Evolutionary conservation across 352 stramenopile genomes (phyloP), one percentile per base, ranked within the genome.

Genomic region (Phytophthora pistaciae): DNA sequence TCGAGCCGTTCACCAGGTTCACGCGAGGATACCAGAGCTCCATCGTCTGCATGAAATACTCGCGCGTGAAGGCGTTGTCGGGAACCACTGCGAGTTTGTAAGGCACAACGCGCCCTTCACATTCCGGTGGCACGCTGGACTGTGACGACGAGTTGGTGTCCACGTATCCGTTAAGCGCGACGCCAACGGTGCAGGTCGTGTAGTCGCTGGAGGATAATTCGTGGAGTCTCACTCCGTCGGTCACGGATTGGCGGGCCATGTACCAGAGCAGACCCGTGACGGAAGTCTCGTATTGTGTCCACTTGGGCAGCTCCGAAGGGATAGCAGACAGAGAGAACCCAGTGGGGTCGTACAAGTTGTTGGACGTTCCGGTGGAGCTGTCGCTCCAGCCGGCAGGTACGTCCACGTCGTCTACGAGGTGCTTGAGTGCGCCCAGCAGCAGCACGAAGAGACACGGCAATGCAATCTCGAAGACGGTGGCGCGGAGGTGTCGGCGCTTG

Each of bases 21-120:
- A 91, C 72, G 54, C 83, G 83, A 29, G 82, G 85, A 53, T 93
- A 91, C 82, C 84, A 92, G 18, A 66, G 7, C 8, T 74, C 60
- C 59, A 92, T 79, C 0, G 81, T 85, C 55, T 85, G 56, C 66
- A 79, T 59, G 62, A 92, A 92, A 67, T 92, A 92, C 23, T 83
- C 44, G 6, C 80, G 61, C n/a, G 84, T 91, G 60, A 91, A 92
- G 0, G 73, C 62, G 20, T 71, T 80, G 66, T 91, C 75, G 2
- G 82, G 82, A 0, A 56, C 77, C 33, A 92, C 87, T 3, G 56
- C 84, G 56, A 91, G 68, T 62, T 92, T 90, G 62, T 79, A 89
- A 0, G 85, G 85, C 52, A 80, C 70, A 0, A 90, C 73, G 1
- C 79, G 76, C 10, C 63, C 69, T 5, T 33, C 69, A 40, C 85